Evolutionary conservation across 202 grass and related monocot species (phyloP), one percentile per base, ranked within the genome.

Genomic region (Schoenoplectus triqueter): DNA sequence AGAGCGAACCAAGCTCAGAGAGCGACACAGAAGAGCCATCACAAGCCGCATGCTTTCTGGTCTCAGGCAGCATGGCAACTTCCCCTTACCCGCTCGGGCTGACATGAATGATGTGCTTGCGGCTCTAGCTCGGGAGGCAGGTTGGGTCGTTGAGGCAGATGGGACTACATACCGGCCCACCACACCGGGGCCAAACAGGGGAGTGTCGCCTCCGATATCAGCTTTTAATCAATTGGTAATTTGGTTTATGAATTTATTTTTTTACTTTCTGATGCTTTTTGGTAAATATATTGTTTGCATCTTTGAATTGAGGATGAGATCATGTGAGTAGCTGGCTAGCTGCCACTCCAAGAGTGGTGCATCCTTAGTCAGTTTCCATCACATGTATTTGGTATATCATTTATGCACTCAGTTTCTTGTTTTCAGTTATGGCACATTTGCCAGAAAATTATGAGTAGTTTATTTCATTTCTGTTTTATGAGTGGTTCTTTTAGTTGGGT

Each of bases 21-120:
- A 98, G 87, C 85, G 95, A 68, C 92, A 98, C 67, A 85, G 95
- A 18, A 91, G 95, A 44, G 85, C 95, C 78, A 98, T 98, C 88
- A 98, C 95, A 2, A 93, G 92, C 85, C 90, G 92, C 62, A 98
- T 98, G 91, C 95, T 98, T 15, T 80, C 95, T 17, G 95, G 95
- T 20, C 92, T 98, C 40, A 90, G 95, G 11, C 95, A 95, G 87
- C 89, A 98, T 66, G 95, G 95, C 17, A 95, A 92, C 88, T 95
- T 98, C 78, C 89, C 84, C 20, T 93, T 98, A 67, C 95, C 92
- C 18, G 92, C 91, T 2, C 91, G 95, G 84, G 92, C 92, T 18
- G 95, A 98, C 86, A 98, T 98, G 91, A 98, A 98, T 91, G 95
- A 98, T 86, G 92, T 98, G 83, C 92, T 98, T 65, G 95, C 95